Conservation (phyloP, 352 stramenopile genomes). For the Globisporangium spiculum region DNA sequence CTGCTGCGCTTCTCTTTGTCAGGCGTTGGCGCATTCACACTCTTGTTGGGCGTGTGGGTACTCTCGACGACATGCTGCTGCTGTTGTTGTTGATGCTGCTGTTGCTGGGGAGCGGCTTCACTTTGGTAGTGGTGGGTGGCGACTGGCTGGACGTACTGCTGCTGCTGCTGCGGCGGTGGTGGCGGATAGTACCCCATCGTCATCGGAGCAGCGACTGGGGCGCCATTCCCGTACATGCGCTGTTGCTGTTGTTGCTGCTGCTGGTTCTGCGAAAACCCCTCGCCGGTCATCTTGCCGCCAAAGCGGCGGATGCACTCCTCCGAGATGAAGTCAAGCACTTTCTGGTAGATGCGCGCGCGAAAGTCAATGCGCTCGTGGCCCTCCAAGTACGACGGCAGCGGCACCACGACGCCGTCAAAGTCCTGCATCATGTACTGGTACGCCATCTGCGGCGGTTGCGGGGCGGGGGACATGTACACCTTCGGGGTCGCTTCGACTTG, state of each 20-base stretch:
- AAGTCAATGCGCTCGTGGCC: conserved; percentile 72
- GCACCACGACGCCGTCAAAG: conserved; percentile 81
- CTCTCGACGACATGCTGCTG: background rate
- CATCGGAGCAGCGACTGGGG: background rate
- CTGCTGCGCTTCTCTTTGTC: conserved; percentile 1
- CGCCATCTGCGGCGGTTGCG: conserved; percentile 51
- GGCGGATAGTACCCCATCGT: background rate
- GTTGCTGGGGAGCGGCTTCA: background rate
- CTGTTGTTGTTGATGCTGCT: background rate
- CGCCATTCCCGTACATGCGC: background rate
- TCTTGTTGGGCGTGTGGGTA: background rate
- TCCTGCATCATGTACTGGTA: conserved; percentile 61
- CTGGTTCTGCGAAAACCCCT: background rate
- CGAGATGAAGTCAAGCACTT: conserved; percentile 80
- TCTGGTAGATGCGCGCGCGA: conserved; percentile 77
- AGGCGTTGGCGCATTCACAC: background rate
- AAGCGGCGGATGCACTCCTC: conserved; percentile 72
- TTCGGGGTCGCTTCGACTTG: background rate
- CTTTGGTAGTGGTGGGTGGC: background rate
- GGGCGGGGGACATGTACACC: background rate
- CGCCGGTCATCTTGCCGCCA: conserved; percentile 15
- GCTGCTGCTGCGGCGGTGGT: background rate
- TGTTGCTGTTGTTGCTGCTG: conserved; percentile 1
- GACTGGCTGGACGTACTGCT: background rate
- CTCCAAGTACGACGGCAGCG: conserved; percentile 70